Evolutionary conservation across 345 rosid genomes (phyloP).

Genomic region (Citrus sp.): DNA sequence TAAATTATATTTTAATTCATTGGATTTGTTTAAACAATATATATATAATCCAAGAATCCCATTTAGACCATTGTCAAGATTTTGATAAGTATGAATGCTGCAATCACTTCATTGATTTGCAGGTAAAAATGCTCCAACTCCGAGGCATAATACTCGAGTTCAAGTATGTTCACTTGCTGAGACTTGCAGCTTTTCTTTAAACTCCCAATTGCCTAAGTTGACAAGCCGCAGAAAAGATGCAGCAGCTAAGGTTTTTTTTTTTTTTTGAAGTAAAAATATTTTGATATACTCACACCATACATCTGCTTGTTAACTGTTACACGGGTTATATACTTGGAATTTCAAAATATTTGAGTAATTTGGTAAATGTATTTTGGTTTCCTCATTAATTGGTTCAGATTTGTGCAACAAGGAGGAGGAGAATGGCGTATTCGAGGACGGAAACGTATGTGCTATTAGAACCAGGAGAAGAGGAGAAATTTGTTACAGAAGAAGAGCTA

Average conservation of each 20-base stretch:
- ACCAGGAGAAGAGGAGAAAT: conserved; percentile 77
- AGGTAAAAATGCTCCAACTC: conserved; percentile 18
- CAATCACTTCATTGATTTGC: not conserved
- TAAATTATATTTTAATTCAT: too few species aligned
- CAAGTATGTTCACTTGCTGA: conserved; percentile 14
- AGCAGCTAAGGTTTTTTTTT: conserved; percentile 23
- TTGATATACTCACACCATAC: not conserved
- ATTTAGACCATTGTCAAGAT: not conserved
- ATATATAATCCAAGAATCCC: not conserved
- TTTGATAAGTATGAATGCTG: not conserved
- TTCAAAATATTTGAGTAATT: too few species aligned
- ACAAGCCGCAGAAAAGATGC: not conserved
- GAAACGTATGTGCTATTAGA: conserved; percentile 76
- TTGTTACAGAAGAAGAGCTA: conserved; percentile 77
- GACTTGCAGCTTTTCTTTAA: conserved; percentile 5
- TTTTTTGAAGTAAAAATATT: too few species aligned
- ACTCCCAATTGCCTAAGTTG: conserved; percentile 8
- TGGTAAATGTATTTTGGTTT: too few species aligned
- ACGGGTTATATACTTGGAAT: not conserved
- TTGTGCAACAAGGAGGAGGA: conserved; percentile 55
- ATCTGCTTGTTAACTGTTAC: not conserved
- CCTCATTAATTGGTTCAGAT: conserved; percentile 20
- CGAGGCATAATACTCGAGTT: not conserved
- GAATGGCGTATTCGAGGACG: conserved; percentile 44
- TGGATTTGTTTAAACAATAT: too few species aligned